Conservation (phyloP, 768 basidiomycete species). For the Collybia nuda region DNA sequence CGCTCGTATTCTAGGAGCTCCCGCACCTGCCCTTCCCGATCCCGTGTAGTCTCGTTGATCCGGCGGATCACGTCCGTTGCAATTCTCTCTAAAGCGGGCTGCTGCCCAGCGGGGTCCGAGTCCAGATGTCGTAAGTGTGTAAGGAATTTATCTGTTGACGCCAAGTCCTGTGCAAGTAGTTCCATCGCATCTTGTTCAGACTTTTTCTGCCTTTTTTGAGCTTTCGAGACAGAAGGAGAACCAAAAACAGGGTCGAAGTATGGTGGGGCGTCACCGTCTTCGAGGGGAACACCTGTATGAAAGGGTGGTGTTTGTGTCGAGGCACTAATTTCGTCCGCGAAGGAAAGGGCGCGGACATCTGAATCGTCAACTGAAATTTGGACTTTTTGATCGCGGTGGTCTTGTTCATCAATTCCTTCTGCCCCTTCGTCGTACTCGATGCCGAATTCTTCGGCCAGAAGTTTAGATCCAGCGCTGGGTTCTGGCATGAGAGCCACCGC, state of each 20-base stretch:
- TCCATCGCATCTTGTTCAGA: conserved; percentile 63
- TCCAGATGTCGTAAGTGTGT: conserved; percentile 71
- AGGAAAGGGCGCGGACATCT: conserved; percentile 31
- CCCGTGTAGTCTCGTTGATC: conserved; percentile 71
- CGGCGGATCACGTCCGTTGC: conserved; percentile 77
- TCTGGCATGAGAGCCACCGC: conserved; percentile 88
- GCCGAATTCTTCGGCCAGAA: conserved; percentile 86
- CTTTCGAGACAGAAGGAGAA: conserved; percentile 31
- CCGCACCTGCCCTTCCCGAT: conserved; percentile 81
- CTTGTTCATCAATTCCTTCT: conserved; percentile 69
- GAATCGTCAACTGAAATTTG: conserved; percentile 31
- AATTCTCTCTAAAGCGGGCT: conserved; percentile 60
- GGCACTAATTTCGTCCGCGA: conserved; percentile 42
- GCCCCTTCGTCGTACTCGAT: conserved; percentile 88
- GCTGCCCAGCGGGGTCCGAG: conserved; percentile 38
- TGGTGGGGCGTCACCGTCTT: conserved; percentile 26
- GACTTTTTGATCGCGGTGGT: conserved; percentile 25
- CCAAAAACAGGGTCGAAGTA: conserved; percentile 47
- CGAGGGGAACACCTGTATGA: conserved; percentile 22
- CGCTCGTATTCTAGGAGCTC: conserved; percentile 77
- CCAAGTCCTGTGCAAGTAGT: conserved; percentile 69
- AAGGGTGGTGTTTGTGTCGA: conserved; percentile 26
- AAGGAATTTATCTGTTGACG: conserved; percentile 77
- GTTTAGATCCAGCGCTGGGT: conserved; percentile 71
- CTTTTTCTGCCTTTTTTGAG: conserved; percentile 24